phyloP scores from a whole-genome alignment of 2,329 filamentous ascomycete species.

The Xylariaceae sp. region DNA sequence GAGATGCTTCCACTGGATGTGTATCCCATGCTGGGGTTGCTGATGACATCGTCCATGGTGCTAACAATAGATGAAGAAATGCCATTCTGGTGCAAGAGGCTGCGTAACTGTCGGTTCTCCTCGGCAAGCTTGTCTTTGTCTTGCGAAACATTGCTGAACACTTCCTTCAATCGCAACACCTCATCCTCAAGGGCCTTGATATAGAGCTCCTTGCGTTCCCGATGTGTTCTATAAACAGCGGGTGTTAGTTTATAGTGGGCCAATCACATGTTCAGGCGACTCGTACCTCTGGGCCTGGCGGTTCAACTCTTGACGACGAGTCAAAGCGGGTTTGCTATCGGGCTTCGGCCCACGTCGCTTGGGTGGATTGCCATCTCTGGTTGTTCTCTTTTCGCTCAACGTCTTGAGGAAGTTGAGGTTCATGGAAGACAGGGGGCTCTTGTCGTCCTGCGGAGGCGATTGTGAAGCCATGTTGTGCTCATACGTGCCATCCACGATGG shows the following conservation, averaged over 20 bases:
- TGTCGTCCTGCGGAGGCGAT: conserved; percentile 39
- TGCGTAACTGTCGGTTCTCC: conserved; percentile 75
- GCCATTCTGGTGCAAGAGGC: conserved; percentile 53
- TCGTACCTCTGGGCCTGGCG: conserved; percentile 88
- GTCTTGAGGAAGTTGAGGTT: conserved; percentile 65
- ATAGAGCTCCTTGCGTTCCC: conserved; percentile 93
- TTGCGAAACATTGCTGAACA: conserved; percentile 69
- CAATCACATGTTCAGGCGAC: neutral
- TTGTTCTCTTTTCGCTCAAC: conserved; percentile 70
- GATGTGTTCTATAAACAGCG: conserved; percentile 69
- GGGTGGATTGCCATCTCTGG: conserved; percentile 80
- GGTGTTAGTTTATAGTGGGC: conserved; percentile 14
- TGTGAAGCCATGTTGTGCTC: conserved; percentile 46
- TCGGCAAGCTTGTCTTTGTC: conserved; percentile 74
- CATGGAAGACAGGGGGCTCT: conserved; percentile 42
- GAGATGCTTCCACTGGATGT: conserved; percentile 57
- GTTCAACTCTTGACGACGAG: conserved; percentile 88
- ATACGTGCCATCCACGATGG: conserved; percentile 33
- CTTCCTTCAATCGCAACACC: conserved; percentile 82
- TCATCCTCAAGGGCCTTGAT: conserved; percentile 93
- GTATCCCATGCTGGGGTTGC: conserved; percentile 47
- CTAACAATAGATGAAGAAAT: conserved; percentile 37
- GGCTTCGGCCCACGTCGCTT: conserved; percentile 94
- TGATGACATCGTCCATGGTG: conserved; percentile 42
- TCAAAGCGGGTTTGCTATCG: conserved; percentile 91